Base-by-base conservation (phyloP, 176 grass and related monocot genomes). In the Pharus latifolius region DNA sequence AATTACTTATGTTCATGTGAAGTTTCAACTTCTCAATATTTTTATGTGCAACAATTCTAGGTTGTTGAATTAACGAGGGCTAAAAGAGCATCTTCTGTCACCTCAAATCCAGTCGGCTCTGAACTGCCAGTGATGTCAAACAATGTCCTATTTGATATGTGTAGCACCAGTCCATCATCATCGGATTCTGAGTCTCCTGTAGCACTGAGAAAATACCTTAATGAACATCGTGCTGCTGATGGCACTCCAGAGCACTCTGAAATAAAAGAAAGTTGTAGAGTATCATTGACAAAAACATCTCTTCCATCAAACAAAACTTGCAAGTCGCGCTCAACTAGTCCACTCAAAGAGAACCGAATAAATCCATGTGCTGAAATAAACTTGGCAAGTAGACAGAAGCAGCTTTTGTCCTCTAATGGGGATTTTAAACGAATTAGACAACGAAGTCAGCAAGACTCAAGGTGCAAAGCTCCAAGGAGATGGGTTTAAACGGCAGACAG, bases 121-220 rank as follows among this genome's bases (percentile, higher is more conserved):
- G 78, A 74, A 52, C 51, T 80, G 59, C 89, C 89, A 5, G 77
- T 92, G 15, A 92, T 97, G 89, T 65, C 90, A 70, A 87, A 82
- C 61, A 97, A 97, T 80, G 62, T 90, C 74, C 77, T 92, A 28
- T 97, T 87, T 70, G 89, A 97, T 72, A 89, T 90, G 83, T 90
- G 83, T 51, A 85, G 83, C 42, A 82, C 25, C 51, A 97, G 88
- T 64, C 26, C 90, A 49, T 89, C 88, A 62, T 96, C 92, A 51
- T 92, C 93, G 17, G 93, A 97, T 51, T 69, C 77, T 37, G 93
- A 97, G 18, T 97, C 92, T 75, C 73, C 83, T 55, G 60, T 78
- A 25, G 54, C 80, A 47, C 67, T 17, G 1, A 87, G 80, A 71
- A 46, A 73, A 67, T 41, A 66, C 27, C n/a, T 50, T 80, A 31